Base-by-base conservation (phyloP, 805 yeast genomes). In the Torulaspora quercuum region DNA sequence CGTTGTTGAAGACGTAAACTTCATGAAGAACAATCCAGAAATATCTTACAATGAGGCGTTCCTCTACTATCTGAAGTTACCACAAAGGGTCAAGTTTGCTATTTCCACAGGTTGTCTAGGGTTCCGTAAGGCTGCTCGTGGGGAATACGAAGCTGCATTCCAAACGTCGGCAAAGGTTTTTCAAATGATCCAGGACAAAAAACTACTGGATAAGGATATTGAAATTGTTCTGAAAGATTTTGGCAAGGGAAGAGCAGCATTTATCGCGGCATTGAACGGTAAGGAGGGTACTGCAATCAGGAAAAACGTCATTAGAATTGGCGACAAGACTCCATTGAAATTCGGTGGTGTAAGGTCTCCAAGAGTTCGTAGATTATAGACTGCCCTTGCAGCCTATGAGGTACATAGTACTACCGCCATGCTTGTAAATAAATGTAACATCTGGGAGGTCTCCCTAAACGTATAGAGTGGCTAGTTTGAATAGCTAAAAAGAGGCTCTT, bases 311-410 rank as follows among this genome's bases (percentile, higher is more conserved):
- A 72, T 74, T 21, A 76, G 88, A 52, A 66, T 90, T 20, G 73
- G 82, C 32, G 97, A 90, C 54, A 71, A 73, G 47, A 87, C 98
- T 5, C 75, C 75, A 40, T 72, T 90, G 68, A 82, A 84, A 63
- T 86, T 86, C 55, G 98, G 98, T 70, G 97, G 97, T 70, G 81
- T 76, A 30, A 77, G 92, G 53, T 72, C 95, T 13, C 94, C 90
- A 64, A 77, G 80, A 59, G 71, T 71, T 40, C 82, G 96, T 69
- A 80, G 94, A 67, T 68, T 82, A 54, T 78, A 60, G 30, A 15
- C 13, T 22, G 25, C 5, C n/a, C n/a, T 13, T 22, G 4, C 10
- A n/a, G n/a, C n/a, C n/a, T n/a, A n/a, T n/a, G n/a, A n/a, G n/a
- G n/a, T n/a, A n/a, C n/a, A n/a, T n/a, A n/a, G n/a, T n/a, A n/a